phyloP scores from a whole-genome alignment of 257 asterid genomes.

The Solanum clarkiae region DNA sequence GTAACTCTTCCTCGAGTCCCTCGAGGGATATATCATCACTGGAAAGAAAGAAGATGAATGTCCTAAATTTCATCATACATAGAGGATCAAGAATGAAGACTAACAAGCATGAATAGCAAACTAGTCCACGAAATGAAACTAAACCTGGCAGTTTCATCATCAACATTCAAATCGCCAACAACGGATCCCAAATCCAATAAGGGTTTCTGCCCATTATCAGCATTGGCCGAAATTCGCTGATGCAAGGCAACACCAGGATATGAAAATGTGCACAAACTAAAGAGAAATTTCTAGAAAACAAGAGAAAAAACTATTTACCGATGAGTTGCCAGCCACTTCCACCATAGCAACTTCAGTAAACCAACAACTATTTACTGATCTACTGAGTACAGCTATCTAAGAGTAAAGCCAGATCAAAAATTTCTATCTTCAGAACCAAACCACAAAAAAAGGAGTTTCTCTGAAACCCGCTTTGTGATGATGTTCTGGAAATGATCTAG shows the following conservation, averaged over 20 bases:
- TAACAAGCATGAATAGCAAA: neutral
- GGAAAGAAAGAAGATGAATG: neutral
- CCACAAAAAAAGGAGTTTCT: neutral
- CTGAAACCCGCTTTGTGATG: neutral
- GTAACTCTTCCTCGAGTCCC: constrained; percentile 87
- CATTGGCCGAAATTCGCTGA: constrained; percentile 8
- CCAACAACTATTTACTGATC: neutral
- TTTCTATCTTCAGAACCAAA: neutral
- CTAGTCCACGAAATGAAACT: neutral
- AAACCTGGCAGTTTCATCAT: constrained; percentile 68
- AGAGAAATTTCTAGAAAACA: neutral
- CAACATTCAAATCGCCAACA: constrained; percentile 67
- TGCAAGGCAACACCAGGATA: neutral
- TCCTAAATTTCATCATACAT: neutral
- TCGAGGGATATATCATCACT: constrained; percentile 88
- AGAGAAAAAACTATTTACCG: neutral
- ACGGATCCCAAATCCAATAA: constrained; percentile 57
- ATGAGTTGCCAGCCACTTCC: neutral
- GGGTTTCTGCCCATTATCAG: constrained; percentile 15
- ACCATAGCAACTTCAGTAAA: neutral
- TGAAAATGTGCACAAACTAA: neutral
- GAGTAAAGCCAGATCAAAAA: neutral
- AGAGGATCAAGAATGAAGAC: neutral
- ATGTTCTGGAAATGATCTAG: neutral
- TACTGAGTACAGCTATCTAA: neutral